phyloP scores from a whole-genome alignment of 1,284 basidiomycete genomes.

The Leccinum fallax region DNA sequence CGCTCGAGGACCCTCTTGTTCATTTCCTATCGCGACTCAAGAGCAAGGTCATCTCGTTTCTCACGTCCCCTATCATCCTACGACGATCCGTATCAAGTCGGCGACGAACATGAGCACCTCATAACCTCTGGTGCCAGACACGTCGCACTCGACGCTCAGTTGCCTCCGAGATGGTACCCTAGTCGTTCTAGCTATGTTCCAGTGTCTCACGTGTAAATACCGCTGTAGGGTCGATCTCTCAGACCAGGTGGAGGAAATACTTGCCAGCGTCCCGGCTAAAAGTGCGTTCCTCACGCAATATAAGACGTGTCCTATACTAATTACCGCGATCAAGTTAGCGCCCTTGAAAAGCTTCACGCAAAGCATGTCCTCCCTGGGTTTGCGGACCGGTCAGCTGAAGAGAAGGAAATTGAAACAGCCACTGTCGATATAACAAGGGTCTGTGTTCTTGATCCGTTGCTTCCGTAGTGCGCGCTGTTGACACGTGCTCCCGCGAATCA shows the following conservation, averaged over 20 bases:
- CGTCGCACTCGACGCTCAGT: slow-evolving; percentile 58
- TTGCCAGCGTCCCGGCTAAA: slow-evolving; percentile 71
- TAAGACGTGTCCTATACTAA: slow-evolving; percentile 16
- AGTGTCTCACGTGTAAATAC: slow-evolving; percentile 17
- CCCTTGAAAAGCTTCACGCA: slow-evolving; percentile 91
- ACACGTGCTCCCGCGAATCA: slow-evolving; percentile 35
- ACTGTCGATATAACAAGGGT: slow-evolving; percentile 90
- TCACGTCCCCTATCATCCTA: slow-evolving; percentile 41
- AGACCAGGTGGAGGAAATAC: slow-evolving; percentile 83
- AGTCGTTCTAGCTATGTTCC: background rate
- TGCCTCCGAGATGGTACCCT: slow-evolving; percentile 72
- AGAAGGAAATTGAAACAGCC: slow-evolving; percentile 88
- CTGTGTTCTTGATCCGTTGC: slow-evolving; percentile 27
- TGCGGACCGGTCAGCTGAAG: slow-evolving; percentile 90
- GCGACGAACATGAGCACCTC: slow-evolving; percentile 74
- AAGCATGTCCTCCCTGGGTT: slow-evolving; percentile 97
- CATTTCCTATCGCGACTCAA: slow-evolving; percentile 91
- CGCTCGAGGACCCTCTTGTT: slow-evolving; percentile 93
- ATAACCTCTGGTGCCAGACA: slow-evolving; percentile 52
- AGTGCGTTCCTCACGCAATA: slow-evolving; percentile 54
- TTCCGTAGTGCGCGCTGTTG: slow-evolving; percentile 19
- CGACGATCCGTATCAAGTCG: slow-evolving; percentile 44
- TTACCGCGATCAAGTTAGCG: slow-evolving; percentile 53
- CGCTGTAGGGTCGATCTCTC: slow-evolving; percentile 82
- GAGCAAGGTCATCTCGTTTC: slow-evolving; percentile 53